Conservation (phyloP, 1,284 basidiomycete species). For the Puccinia coronata region DNA sequence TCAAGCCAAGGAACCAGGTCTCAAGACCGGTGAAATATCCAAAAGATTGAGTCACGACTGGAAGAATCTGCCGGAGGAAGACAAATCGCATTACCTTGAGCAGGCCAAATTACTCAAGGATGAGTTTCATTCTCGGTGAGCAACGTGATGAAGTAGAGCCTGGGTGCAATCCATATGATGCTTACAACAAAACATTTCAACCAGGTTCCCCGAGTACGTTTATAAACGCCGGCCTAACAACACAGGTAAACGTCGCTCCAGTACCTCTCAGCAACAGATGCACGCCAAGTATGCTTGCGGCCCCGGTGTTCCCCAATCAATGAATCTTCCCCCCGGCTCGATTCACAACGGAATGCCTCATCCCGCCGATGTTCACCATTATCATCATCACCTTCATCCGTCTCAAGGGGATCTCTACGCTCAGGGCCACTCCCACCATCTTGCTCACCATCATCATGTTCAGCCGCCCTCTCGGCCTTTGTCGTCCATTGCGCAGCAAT, state of each 20-base stretch:
- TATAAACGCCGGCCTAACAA: constrained; percentile 49
- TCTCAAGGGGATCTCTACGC: constrained; percentile 19
- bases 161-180: not conserved
- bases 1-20: constrained; percentile 39
- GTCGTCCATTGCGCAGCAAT: constrained; percentile 27
- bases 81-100: constrained; percentile 46
- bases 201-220: constrained; percentile 46
- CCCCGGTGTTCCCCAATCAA: not conserved
- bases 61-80: constrained; percentile 46
- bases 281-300: constrained; percentile 29
- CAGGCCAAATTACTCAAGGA: constrained; percentile 47
- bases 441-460: constrained; percentile 30
- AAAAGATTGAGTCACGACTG: constrained; percentile 47
- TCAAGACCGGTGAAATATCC: constrained; percentile 46
- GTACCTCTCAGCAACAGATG: constrained; percentile 32
- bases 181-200: not conserved
- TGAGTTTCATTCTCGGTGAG: constrained; percentile 42
- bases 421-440: constrained; percentile 28
- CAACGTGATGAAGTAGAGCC: not conserved
- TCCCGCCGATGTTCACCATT: constrained; percentile 30
- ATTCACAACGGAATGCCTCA: constrained; percentile 26
- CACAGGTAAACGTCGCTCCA: constrained; percentile 47
- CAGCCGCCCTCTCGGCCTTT: constrained; percentile 22
- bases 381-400: constrained; percentile 43
- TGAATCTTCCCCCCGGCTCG: constrained; percentile 5